Percentiles rank a stretch among this genome's conserved stretches.
These are phyloP conservation scores for Hypoxylon subgilvum DNA, from an alignment of 495 filamentous ascomycete genomes.

Conservation along the genomic window DNA sequence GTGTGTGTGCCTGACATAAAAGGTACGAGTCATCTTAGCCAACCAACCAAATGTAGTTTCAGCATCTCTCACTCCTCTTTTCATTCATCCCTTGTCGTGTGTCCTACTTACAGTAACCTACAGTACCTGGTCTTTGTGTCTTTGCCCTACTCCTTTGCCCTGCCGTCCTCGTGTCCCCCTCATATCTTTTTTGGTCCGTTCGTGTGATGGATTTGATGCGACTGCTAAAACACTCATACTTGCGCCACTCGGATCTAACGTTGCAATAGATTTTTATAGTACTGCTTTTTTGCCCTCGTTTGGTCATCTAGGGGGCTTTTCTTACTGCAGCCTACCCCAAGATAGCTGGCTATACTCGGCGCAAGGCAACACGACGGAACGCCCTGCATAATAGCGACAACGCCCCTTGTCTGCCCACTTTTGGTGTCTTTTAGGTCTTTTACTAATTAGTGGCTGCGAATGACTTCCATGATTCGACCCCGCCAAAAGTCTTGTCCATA, in stretches of 20 bases:
- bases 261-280: conserved; percentile 14
- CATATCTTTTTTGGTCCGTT: conserved; percentile 14
- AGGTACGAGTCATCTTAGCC: conserved; percentile 28
- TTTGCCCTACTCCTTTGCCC: conserved; percentile 22
- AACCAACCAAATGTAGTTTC: conserved; percentile 18
- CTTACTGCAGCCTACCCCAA: conserved; percentile 5
- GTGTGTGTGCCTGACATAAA: conserved; percentile 23
- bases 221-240: conserved; percentile 9
- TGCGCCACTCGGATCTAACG: conserved; percentile 25
- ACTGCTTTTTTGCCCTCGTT: conserved; percentile 20
- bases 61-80: conserved; percentile 29
- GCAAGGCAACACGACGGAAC: conserved; percentile 23
- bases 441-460: conserved; percentile 9
- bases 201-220: conserved; percentile 24
- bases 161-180: conserved; percentile 31
- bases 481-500: conserved; percentile 33
- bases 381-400: background rate
- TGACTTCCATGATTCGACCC: conserved; percentile 23
- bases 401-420: background rate
- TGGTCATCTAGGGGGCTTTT: conserved; percentile 27
- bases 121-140: conserved; percentile 11
- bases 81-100: conserved; percentile 6
- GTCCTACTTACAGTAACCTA: too few species aligned
- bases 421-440: background rate
- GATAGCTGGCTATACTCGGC: conserved; percentile 11